Percentiles rank a stretch among this genome's conserved stretches.
Evolutionary conservation across 2,329 filamentous ascomycete species (phyloP).

Genomic region (Sporothrix euskadiensis): DNA sequence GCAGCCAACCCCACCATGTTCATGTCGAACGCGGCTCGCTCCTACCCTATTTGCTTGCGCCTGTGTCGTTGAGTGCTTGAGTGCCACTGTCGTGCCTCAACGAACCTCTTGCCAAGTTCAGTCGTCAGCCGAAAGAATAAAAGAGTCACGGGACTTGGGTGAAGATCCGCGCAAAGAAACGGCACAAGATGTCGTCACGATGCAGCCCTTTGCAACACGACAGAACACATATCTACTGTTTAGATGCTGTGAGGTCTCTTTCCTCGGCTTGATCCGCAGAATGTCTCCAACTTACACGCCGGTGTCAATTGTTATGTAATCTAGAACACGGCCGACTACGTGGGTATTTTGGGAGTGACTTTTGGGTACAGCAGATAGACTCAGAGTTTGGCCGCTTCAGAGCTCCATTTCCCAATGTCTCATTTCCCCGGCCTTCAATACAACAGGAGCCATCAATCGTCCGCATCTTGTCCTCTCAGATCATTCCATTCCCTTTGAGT

Average conservation of each 20-base stretch:
- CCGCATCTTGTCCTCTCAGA: background rate
- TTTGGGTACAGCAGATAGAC: background rate
- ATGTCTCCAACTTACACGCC: conserved; percentile 3
- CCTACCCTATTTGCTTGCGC: background rate
- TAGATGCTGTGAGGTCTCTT: background rate
- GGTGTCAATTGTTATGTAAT: background rate
- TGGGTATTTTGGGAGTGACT: background rate
- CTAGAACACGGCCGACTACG: background rate
- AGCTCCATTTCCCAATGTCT: background rate
- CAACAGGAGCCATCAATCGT: background rate
- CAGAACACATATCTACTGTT: no score
- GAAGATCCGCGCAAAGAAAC: background rate
- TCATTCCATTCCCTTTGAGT: background rate
- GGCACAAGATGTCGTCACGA: background rate
- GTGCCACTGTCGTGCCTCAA: background rate
- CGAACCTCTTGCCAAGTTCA: background rate
- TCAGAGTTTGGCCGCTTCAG: background rate
- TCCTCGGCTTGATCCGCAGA: background rate
- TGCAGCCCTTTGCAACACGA: background rate
- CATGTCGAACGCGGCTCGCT: conserved; percentile 1
- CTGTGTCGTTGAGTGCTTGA: background rate
- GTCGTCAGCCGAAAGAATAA: background rate
- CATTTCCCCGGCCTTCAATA: no score
- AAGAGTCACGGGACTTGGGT: background rate
- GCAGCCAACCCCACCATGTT: conserved; percentile 6